Percentiles rank a stretch among this genome's conserved stretches.
These are phyloP conservation scores for Scheffersomyces titani DNA, from an alignment of 1,139 yeast species.

Conservation along the genomic window DNA sequence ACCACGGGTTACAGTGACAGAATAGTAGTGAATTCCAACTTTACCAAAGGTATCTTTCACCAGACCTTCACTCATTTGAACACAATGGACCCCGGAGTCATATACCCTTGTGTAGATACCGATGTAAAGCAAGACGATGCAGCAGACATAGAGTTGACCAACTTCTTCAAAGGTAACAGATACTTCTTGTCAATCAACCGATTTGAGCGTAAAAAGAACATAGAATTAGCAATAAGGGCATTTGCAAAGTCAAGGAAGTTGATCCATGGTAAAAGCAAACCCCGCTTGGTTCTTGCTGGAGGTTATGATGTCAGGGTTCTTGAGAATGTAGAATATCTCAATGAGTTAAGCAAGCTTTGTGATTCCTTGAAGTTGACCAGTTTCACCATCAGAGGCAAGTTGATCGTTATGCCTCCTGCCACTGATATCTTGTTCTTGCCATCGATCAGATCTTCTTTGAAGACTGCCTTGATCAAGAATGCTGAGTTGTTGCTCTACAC, in stretches of 20 bases:
- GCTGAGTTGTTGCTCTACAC: constrained; percentile 77
- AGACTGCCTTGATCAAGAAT: constrained; percentile 59
- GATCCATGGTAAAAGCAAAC: constrained; percentile 16
- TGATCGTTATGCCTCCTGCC: constrained; percentile 33
- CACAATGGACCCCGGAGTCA: constrained; percentile 59
- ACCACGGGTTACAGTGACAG: constrained; percentile 76
- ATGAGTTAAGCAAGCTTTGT: constrained; percentile 57
- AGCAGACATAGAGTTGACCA: constrained; percentile 29
- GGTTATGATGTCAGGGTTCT: constrained; percentile 79
- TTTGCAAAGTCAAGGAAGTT: constrained; percentile 44
- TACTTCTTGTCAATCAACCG: constrained; percentile 79
- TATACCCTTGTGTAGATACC: constrained; percentile 85
- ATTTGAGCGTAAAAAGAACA: constrained; percentile 83
- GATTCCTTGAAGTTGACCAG: constrained; percentile 44
- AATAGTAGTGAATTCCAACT: constrained; percentile 83
- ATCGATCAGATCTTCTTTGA: constrained; percentile 67
- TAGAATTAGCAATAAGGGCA: constrained; percentile 73
- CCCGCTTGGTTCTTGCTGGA: constrained; percentile 76
- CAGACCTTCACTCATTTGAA: constrained; percentile 57
- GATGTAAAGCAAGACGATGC: constrained; percentile 19
- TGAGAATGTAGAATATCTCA: constrained; percentile 76
- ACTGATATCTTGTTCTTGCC: constrained; percentile 75
- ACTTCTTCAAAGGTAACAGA: constrained; percentile 33
- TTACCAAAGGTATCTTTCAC: constrained; percentile 71
- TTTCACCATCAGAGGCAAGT: constrained; percentile 51